Percentiles rank a stretch among this genome's conserved stretches.
These are phyloP conservation scores for Piromyces finnis DNA, from an alignment of 192 early-diverging fungal genomes.

Conservation along the genomic window DNA sequence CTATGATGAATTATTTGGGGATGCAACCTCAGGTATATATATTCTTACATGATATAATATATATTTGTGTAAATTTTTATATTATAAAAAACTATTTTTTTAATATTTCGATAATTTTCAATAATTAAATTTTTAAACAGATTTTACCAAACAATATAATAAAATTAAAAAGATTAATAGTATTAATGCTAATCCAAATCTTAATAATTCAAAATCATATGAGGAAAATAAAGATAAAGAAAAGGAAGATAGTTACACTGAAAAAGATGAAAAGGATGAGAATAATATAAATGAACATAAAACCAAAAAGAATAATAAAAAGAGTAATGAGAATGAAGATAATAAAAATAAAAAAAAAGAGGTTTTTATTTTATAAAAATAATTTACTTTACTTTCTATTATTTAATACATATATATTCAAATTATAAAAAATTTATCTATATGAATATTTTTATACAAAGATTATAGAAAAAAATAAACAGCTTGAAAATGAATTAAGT, in stretches of 20 bases:
- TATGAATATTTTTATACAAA: too few species aligned
- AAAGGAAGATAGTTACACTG: slow-evolving; percentile 3
- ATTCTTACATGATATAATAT: too few species aligned
- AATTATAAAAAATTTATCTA: too few species aligned
- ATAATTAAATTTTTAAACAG: too few species aligned
- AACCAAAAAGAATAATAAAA: neutral
- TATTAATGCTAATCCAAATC: neutral
- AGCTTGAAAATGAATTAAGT: slow-evolving; percentile 9
- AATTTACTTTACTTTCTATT: too few species aligned
- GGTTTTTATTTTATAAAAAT: too few species aligned
- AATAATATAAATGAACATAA: neutral
- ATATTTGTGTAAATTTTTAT: too few species aligned
- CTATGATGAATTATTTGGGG: slow-evolving; percentile 21
- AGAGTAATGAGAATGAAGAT: slow-evolving; percentile 5
- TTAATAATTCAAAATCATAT: slow-evolving; percentile 5
- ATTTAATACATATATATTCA: too few species aligned
- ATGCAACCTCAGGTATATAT: slow-evolving; percentile 35
- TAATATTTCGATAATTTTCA: neutral
- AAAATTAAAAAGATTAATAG: slow-evolving; percentile 22
- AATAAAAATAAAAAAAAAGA: slow-evolving; percentile 7
- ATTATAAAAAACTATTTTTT: neutral
- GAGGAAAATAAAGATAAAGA: slow-evolving; percentile 5
- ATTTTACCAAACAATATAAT: slow-evolving; percentile 91
- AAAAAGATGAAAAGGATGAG: neutral
- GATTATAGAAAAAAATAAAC: slow-evolving; percentile 2